phyloP scores from a whole-genome alignment of 2,329 filamentous ascomycete species.

The Fusarium sp. region DNA sequence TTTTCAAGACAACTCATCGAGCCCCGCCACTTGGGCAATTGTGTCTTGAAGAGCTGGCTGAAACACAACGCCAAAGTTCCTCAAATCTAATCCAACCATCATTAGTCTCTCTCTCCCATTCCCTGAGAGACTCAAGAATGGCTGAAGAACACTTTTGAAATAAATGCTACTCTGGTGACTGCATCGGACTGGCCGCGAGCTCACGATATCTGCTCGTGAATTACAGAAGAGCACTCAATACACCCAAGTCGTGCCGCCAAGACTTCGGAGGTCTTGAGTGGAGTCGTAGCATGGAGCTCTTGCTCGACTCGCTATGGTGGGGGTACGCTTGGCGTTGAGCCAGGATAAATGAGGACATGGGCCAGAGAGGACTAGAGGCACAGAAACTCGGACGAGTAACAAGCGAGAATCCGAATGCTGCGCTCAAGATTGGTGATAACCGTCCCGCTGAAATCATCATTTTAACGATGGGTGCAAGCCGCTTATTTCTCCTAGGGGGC shows the following conservation, averaged over 20 bases:
- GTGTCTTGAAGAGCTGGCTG: constrained; percentile 14
- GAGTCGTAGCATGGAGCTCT: constrained; percentile 29
- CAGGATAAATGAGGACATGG: constrained; percentile 31
- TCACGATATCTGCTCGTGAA: constrained; percentile 15
- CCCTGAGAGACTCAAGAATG: not conserved
- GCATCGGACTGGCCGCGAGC: constrained; percentile 9
- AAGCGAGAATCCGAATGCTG: constrained; percentile 45
- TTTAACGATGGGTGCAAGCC: constrained; percentile 38
- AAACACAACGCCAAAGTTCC: constrained; percentile 21
- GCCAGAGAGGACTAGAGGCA: constrained; percentile 30
- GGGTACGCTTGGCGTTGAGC: constrained; percentile 43
- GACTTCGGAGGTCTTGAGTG: constrained; percentile 44
- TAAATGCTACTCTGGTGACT: not conserved
- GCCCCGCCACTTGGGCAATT: constrained; percentile 28
- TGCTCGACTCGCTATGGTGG: constrained; percentile 41
- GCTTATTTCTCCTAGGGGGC: constrained; percentile 37
- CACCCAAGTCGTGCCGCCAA: constrained; percentile 36
- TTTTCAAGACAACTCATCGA: constrained; percentile 23
- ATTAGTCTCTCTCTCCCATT: not conserved
- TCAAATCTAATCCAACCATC: not conserved
- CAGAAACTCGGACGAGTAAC: constrained; percentile 41
- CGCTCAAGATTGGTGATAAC: constrained; percentile 48
- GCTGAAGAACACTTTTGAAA: not conserved
- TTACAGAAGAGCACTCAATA: constrained; percentile 35
- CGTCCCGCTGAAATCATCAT: constrained; percentile 37